A percentile compares a stretch with the other conserved stretches of the same genome.
These are phyloP conservation scores for Shiraia sp. DNA, from an alignment of 2,329 filamentous ascomycete genomes.

Conservation along the genomic window DNA sequence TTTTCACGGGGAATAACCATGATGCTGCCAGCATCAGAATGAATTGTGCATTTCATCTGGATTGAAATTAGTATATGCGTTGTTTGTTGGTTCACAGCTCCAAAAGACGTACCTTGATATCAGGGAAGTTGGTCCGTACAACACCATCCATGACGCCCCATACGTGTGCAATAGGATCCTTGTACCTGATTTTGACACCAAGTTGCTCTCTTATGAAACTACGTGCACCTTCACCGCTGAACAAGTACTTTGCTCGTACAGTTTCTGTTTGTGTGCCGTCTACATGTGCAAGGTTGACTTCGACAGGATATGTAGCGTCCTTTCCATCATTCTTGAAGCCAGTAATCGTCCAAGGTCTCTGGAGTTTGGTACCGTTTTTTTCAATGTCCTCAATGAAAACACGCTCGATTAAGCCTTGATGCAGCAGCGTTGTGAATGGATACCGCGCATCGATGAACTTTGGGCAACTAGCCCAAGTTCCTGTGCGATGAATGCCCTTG, in stretches of 20 bases:
- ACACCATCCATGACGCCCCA: conserved; percentile 71
- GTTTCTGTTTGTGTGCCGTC: conserved; percentile 73
- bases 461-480: conserved; percentile 84
- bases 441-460: conserved; percentile 72
- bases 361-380: conserved; percentile 60
- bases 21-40: conserved; percentile 65
- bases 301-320: conserved; percentile 74
- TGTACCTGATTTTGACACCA: conserved; percentile 67
- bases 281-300: conserved; percentile 75
- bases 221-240: conserved; percentile 65
- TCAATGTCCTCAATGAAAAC: conserved; percentile 65
- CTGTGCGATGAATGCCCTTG: conserved; percentile 61
- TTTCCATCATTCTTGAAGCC: conserved; percentile 64
- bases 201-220: conserved; percentile 66
- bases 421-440: conserved; percentile 65
- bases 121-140: conserved; percentile 65
- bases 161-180: conserved; percentile 65
- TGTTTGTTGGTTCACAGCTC: too few relatives aligned
- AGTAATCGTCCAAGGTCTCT: conserved; percentile 65
- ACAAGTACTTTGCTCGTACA: conserved; percentile 64
- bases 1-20: conserved; percentile 64
- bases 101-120: conserved; percentile 56
- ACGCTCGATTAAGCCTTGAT: conserved; percentile 65
- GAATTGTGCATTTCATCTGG: conserved; percentile 70
- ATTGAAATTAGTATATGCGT: not conserved